Percentiles rank a stretch among this genome's conserved stretches.
These are phyloP conservation scores for Cryptosporidium viatorum DNA, from an alignment of 169 alveolate genomes.

Conservation along the genomic window DNA sequence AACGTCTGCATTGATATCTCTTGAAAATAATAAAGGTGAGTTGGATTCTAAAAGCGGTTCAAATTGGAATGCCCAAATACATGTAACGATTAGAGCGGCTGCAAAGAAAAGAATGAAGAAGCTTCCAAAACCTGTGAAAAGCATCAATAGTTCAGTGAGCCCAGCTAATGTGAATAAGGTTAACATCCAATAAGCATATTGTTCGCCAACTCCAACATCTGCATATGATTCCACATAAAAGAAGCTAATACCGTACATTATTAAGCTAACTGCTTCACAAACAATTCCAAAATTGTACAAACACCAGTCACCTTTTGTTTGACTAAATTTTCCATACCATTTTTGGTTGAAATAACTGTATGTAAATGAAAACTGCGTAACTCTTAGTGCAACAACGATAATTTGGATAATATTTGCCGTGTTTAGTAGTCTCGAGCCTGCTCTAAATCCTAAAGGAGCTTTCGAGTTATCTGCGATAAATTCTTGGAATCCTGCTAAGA, in stretches of 20 bases:
- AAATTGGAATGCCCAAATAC: conserved; percentile 67
- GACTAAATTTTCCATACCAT: conserved; percentile 72
- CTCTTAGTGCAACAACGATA: conserved; percentile 44
- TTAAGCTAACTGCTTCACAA: conserved; percentile 58
- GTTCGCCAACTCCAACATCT: conserved; percentile 71
- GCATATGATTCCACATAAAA: conserved; percentile 68
- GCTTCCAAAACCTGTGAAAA: conserved; percentile 61
- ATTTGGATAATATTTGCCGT: conserved; percentile 63
- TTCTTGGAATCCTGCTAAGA: conserved; percentile 57
- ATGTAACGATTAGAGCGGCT: conserved; percentile 35
- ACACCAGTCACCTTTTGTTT: conserved; percentile 71
- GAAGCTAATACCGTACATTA: conserved; percentile 59
- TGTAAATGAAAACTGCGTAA: conserved; percentile 58
- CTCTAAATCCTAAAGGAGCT: conserved; percentile 60
- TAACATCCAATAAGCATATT: conserved; percentile 67
- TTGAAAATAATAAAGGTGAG: conserved; percentile 44
- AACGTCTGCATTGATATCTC: conserved; percentile 67
- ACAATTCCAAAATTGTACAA: conserved; percentile 61
- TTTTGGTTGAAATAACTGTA: conserved; percentile 61
- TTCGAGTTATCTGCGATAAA: conserved; percentile 60
- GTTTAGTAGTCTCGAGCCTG: conserved; percentile 61
- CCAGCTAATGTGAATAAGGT: conserved; percentile 41
- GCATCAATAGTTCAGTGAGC: conserved; percentile 43
- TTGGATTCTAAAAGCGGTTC: conserved; percentile 47
- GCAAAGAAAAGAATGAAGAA: conserved; percentile 51